Evolutionary conservation across 495 filamentous ascomycete species (phyloP), one percentile per base, ranked within the genome.

Genomic region (Penicillium odoratum): DNA sequence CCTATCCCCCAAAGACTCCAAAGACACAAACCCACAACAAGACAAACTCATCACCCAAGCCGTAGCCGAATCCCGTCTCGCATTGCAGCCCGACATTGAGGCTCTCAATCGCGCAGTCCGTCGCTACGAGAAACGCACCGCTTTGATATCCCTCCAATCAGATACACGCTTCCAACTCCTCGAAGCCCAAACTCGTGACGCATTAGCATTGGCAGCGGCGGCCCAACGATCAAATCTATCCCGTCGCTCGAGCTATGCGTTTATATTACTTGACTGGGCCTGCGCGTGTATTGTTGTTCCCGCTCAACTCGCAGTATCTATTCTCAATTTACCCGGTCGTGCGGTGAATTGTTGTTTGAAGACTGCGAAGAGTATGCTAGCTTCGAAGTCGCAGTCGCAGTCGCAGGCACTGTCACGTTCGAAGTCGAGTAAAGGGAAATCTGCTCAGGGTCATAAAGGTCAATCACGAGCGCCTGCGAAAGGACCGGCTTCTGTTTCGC

Each of bases 91-190:
- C 1, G 91, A 97, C 44, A 79, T 97, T 30, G 94, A 98, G 60
- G 90, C 91, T 4, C 74, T 98, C 36, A 93, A 90, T 57, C 87
- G 94, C 18, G 94, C 94, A 0, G 88, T 98, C 30, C 83, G 94
- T 13, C 85, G 91, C n/a, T 97, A 97, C 61, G 94, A 98, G 75
- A 97, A 96, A 69, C 88, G 91, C 56, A 85, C 87, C 10, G 85
- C 87, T 0, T 70, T 93, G 2, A 81, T 88, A 18, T 74, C 85
- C 0, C 79, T 86, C 52, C 86, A 93, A 59, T 93, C 85, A 9
- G 92, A 98, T 47, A 80, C 81, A 16, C 83, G 89, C 16, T 80
- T 98, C 36, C 77, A 80, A 26, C 81, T 84, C 26, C 73, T 97
- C 15, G 87, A 96, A 55, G 66, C 72, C 0, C 81, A 88, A 42